A percentile compares a stretch with the other conserved stretches of the same genome.
Evolutionary conservation across 345 rosid species (phyloP).

Genomic region (Linum trigynum): DNA sequence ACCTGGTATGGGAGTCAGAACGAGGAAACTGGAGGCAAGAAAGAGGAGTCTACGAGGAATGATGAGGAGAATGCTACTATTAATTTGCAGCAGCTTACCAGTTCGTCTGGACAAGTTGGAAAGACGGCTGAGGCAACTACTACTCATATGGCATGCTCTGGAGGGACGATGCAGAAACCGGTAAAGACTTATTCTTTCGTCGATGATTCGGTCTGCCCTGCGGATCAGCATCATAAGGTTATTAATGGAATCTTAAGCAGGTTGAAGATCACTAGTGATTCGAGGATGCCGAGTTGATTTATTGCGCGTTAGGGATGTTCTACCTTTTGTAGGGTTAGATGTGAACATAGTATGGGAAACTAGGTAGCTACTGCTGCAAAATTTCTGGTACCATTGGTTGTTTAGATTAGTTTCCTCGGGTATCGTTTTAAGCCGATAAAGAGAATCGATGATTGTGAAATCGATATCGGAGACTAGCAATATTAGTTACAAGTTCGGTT

Average conservation of each 20-base stretch:
- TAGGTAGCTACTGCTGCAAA: no score
- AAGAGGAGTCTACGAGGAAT: slow-evolving; percentile 3
- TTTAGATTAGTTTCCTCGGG: no score
- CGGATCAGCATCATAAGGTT: slow-evolving; percentile 27
- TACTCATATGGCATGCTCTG: background rate
- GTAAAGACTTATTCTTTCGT: slow-evolving; percentile 47
- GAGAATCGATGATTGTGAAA: no score
- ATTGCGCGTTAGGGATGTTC: no score
- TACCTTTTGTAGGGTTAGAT: no score
- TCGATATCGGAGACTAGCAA: no score
- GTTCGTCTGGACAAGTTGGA: slow-evolving; percentile 11
- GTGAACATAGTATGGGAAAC: no score
- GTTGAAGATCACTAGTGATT: slow-evolving; percentile 37
- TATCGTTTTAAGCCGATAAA: no score
- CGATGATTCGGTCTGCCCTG: slow-evolving; percentile 23
- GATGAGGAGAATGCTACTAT: background rate
- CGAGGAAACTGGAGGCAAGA: slow-evolving; percentile 9
- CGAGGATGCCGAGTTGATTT: slow-evolving; percentile 24
- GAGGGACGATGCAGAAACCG: slow-evolving; percentile 28
- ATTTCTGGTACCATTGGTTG: no score
- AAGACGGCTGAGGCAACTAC: slow-evolving; percentile 3
- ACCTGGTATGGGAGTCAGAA: slow-evolving; percentile 38
- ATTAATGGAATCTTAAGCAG: slow-evolving; percentile 46
- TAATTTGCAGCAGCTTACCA: slow-evolving; percentile 6
- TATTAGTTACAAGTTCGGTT: no score